Percentiles rank a stretch among this genome's conserved stretches.
These are phyloP conservation scores for Euphrasia arctica DNA, from an alignment of 305 asterid genomes.

Conservation along the genomic window DNA sequence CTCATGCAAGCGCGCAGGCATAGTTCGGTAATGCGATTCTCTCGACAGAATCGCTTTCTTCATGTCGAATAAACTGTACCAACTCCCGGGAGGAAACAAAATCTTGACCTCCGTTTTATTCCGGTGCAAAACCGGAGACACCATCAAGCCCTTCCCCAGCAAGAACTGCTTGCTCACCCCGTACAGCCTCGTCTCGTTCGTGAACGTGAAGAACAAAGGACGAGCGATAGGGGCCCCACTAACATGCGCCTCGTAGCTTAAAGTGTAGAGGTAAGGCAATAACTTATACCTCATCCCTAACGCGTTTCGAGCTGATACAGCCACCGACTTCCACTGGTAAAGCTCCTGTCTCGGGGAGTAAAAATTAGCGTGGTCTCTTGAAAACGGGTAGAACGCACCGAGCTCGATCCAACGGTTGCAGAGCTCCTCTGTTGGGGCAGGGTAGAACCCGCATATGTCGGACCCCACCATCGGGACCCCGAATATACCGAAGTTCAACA, in stretches of 20 bases:
- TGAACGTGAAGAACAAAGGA: slow-evolving; percentile 72
- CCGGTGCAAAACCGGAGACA: slow-evolving; percentile 65
- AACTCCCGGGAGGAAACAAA: slow-evolving; percentile 68
- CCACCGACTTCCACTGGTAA: slow-evolving; percentile 85
- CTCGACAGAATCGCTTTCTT: slow-evolving; percentile 54
- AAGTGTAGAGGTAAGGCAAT: slow-evolving; percentile 61
- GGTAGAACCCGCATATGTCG: slow-evolving; percentile 88
- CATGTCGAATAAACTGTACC: slow-evolving; percentile 79
- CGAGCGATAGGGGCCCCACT: slow-evolving; percentile 85
- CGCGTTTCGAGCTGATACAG: slow-evolving; percentile 76
- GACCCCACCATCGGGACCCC: slow-evolving; percentile 97
- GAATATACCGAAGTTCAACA: slow-evolving; percentile 76
- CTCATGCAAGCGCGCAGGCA: slow-evolving; percentile 65
- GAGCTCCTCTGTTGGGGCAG: slow-evolving; percentile 74
- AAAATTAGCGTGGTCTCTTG: slow-evolving; percentile 77
- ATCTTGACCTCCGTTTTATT: slow-evolving; percentile 50
- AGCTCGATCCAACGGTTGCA: slow-evolving; percentile 91
- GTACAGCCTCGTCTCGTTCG: slow-evolving; percentile 43
- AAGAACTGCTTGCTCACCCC: slow-evolving; percentile 78
- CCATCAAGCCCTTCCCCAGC: slow-evolving; percentile 76
- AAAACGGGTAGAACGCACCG: slow-evolving; percentile 88
- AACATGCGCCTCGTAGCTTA: slow-evolving; percentile 71
- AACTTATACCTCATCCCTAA: slow-evolving; percentile 88
- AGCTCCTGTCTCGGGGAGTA: slow-evolving; percentile 92
- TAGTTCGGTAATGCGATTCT: slow-evolving; percentile 40